These are phyloP conservation scores for Agarophyton chilense DNA, from an alignment of 23 red algal genomes.

Conservation along the genomic window DNA sequence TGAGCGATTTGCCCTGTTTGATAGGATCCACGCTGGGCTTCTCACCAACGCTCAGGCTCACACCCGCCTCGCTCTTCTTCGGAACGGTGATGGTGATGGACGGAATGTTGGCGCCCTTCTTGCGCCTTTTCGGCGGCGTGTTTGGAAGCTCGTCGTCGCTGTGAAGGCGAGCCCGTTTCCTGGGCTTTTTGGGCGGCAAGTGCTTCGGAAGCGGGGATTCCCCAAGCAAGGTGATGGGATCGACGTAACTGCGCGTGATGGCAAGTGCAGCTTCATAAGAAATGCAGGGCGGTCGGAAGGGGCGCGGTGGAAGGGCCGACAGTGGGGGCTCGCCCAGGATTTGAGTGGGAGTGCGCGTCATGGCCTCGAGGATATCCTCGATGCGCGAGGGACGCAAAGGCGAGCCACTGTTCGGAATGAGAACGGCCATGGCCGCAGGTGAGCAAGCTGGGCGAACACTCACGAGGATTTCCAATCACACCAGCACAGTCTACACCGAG, in stretches of 20 bases:
- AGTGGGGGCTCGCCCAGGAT: conserved; percentile 1
- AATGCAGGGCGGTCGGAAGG: no score
- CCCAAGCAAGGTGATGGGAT: not conserved
- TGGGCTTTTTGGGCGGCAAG: not conserved
- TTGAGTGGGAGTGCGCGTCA: not conserved
- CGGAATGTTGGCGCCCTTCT: not conserved
- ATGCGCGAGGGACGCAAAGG: not conserved
- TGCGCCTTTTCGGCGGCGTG: not conserved
- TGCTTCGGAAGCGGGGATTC: not conserved
- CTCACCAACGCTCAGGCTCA: no score
- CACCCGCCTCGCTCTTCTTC: not conserved
- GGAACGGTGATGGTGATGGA: not conserved
- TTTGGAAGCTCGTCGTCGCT: no score
- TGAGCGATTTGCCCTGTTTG: not conserved
- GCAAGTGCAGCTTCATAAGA: not conserved
- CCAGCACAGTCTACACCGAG: no score
- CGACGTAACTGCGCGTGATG: not conserved
- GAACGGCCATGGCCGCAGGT: not conserved
- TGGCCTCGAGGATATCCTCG: not conserved
- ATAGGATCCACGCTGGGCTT: not conserved
- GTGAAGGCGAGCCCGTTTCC: no score
- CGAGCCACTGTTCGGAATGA: not conserved
- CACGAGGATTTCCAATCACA: no score
- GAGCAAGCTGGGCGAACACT: no score
- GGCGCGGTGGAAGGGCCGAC: not conserved